Conservation (phyloP, 148 eudicot species). For the Cornus controversa region DNA sequence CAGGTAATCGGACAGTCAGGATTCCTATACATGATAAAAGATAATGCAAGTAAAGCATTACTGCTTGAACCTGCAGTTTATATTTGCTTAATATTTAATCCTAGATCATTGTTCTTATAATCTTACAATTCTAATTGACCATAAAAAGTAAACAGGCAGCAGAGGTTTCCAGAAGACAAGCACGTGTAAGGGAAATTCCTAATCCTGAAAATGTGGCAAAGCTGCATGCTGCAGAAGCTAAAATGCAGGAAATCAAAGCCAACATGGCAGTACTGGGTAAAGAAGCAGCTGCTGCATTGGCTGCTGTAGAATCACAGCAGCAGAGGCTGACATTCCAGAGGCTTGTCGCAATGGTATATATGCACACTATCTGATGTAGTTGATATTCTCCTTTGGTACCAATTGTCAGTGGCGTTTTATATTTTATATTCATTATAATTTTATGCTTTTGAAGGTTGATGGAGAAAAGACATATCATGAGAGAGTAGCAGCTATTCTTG, state of each 20-base stretch:
- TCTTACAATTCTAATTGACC: slow-evolving; percentile 20
- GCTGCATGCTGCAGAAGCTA: slow-evolving; percentile 85
- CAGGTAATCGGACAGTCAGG: slow-evolving; percentile 51
- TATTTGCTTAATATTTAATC: not conserved
- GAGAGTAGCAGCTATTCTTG: slow-evolving; percentile 56
- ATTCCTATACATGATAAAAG: slow-evolving; percentile 4
- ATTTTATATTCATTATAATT: not conserved
- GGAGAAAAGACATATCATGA: slow-evolving; percentile 53
- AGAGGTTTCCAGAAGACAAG: slow-evolving; percentile 82
- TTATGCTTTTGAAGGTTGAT: slow-evolving; percentile 41
- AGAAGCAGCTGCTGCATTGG: slow-evolving; percentile 90
- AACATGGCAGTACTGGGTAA: slow-evolving; percentile 97
- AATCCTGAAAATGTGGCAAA: slow-evolving; percentile 84
- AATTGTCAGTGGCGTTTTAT: not conserved
- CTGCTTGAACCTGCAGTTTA: not conserved
- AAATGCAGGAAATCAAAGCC: slow-evolving; percentile 88
- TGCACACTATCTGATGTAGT: not conserved
- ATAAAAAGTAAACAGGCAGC: slow-evolving; percentile 71
- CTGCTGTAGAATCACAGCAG: slow-evolving; percentile 93
- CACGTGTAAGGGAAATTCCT: slow-evolving; percentile 89
- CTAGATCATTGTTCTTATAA: not conserved
- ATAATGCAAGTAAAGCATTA: not conserved
- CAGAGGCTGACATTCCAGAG: slow-evolving; percentile 94
- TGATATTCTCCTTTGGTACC: not conserved
- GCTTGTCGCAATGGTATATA: slow-evolving; percentile 80